Evolutionary conservation across 805 yeast genomes (phyloP).

Genomic region (Zygotorulaspora chibaensis): DNA sequence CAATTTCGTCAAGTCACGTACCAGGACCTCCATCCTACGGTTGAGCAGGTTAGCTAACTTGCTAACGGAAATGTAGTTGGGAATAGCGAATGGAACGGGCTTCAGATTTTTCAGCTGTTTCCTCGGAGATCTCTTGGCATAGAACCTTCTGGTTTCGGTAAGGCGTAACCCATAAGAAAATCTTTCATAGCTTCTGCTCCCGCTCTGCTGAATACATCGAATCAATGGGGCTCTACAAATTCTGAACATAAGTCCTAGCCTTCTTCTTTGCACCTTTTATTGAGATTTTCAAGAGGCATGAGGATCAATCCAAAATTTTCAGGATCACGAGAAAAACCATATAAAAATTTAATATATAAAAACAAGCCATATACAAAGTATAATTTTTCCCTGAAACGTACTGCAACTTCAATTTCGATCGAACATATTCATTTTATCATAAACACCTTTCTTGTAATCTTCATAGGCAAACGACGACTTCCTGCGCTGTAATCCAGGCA

Average conservation of each 20-base stretch:
- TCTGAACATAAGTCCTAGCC: neutral
- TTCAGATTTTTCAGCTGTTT: slow-evolving; percentile 15
- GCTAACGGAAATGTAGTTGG: slow-evolving; percentile 73
- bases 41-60: slow-evolving; percentile 70
- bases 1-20: slow-evolving; percentile 52
- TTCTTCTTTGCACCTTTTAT: neutral
- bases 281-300: too few relatives aligned
- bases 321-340: neutral
- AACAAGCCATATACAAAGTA: neutral
- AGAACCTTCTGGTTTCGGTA: neutral
- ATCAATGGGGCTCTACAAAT: neutral
- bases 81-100: slow-evolving; percentile 41
- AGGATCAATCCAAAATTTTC: too few relatives aligned
- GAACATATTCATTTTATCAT: slow-evolving; percentile 29
- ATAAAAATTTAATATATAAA: neutral
- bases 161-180: neutral
- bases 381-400: neutral
- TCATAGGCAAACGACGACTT: slow-evolving; percentile 30
- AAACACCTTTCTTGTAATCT: slow-evolving; percentile 33
- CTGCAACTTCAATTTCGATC: slow-evolving; percentile 4
- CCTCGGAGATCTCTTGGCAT: slow-evolving; percentile 17
- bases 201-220: neutral
- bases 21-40: slow-evolving; percentile 57
- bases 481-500: slow-evolving; percentile 16
- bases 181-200: neutral